Conservation (phyloP, 257 asterid species). For the Plantago elongata region DNA sequence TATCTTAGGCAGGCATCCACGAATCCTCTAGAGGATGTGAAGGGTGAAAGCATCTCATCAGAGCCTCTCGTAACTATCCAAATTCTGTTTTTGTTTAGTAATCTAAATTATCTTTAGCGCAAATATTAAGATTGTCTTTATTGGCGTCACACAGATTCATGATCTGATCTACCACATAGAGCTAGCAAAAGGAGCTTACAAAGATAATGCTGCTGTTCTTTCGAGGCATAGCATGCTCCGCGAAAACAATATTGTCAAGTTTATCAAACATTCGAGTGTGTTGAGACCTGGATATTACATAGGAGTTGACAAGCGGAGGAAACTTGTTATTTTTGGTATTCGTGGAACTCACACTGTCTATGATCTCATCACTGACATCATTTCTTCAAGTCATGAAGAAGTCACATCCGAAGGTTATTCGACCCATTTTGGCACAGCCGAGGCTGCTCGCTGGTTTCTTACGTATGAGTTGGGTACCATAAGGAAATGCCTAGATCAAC, state of each 20-base stretch:
- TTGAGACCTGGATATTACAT: slow-evolving; percentile 90
- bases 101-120: not conserved
- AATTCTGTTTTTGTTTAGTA: slow-evolving; percentile 12
- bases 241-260: slow-evolving; percentile 67
- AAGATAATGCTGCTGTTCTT: slow-evolving; percentile 53
- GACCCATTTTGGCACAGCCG: slow-evolving; percentile 87
- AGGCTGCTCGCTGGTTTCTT: slow-evolving; percentile 95
- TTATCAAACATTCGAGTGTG: slow-evolving; percentile 62
- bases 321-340: slow-evolving; percentile 77
- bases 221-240: slow-evolving; percentile 85
- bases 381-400: slow-evolving; percentile 82
- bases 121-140: not conserved
- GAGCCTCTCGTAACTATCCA: slow-evolving; percentile 56
- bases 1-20: slow-evolving; percentile 85
- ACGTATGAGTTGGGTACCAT: slow-evolving; percentile 63
- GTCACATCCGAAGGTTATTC: slow-evolving; percentile 73
- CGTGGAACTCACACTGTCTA: slow-evolving; percentile 93
- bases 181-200: slow-evolving; percentile 84
- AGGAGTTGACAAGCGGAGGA: slow-evolving; percentile 68
- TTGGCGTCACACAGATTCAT: slow-evolving; percentile 45
- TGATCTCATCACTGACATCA: slow-evolving; percentile 78
- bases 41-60: slow-evolving; percentile 66
- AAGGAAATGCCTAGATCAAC: slow-evolving; percentile 63
- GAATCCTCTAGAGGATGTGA: slow-evolving; percentile 54
- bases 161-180: slow-evolving; percentile 85